Base-by-base conservation (phyloP, 495 filamentous ascomycete genomes). In the Xanthoparmelia taractica region DNA sequence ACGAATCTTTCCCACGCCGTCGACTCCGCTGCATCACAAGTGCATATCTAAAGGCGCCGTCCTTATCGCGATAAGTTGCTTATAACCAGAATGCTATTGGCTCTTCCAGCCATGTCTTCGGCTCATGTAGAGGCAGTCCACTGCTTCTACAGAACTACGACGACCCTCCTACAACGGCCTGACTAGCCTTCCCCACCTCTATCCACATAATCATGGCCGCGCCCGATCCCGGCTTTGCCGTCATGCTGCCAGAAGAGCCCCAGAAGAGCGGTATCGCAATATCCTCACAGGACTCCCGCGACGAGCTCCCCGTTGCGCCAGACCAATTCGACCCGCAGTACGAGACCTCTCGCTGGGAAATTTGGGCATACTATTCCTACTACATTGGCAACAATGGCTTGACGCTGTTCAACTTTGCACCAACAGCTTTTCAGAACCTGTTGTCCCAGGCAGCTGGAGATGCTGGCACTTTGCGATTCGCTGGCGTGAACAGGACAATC, bases 301-400 rank as follows among this genome's bases (percentile, higher is more conserved):
- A 71, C 13, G 74, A 74, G 29, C 66, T 65, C 23, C 66, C 74
- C 37, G 68, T 77, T 33, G 74, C 77, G 29, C 79, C 79, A 13
- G 77, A 82, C 65, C 75, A 82, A 64, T 79, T 79, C 60, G 80
- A 83, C 59, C 71, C 74, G 48, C 67, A 66, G 58, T 80, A 74
- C 66, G 74, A 75, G 69, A 85, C 84, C 6, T 76, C 77, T n/a
- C 76, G 73, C 60, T 75, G 65, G 66, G 85, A 87, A 67, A 84
- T 87, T 17, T 87, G 83, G 83, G 78, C 84, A 55, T 88, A 85
- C 67, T 88, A 88, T 71, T 72, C 77, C 70, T 88, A 85, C 68
- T 88, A 88, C 65, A 82, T 87, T 58, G 85, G 85, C 34, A 85
- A 87, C 67, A 87, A 87, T 71, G 85, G 85, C 10, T 70, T 87